Percentiles rank a stretch among this genome's conserved stretches.
phyloP scores from a whole-genome alignment of 495 filamentous ascomycete species.

The Aspergillus cristatus region DNA sequence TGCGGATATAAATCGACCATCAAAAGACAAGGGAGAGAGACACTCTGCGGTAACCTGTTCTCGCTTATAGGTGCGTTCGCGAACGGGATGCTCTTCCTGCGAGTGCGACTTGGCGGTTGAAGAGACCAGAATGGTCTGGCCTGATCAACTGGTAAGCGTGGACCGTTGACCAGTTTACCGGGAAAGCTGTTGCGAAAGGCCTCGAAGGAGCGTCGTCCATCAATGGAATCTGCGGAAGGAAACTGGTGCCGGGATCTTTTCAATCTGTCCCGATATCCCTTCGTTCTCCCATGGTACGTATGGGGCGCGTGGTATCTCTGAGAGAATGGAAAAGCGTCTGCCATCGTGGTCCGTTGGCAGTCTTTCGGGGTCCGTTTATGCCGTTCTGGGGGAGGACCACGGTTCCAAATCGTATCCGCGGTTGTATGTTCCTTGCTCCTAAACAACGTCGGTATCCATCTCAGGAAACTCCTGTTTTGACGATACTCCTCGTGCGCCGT shows the following conservation, averaged over 20 bases:
- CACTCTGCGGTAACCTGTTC: neutral
- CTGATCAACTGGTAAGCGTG: neutral
- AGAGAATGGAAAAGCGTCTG: neutral
- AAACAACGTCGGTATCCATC: constrained; percentile 18
- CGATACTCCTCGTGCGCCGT: constrained; percentile 12
- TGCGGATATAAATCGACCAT: neutral
- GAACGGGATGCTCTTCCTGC: neutral
- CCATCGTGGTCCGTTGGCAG: neutral
- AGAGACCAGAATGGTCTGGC: neutral
- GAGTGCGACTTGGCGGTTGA: neutral
- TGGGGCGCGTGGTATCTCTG: neutral
- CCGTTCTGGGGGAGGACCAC: constrained; percentile 4
- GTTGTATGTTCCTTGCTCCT: constrained; percentile 18
- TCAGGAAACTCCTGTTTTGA: constrained; percentile 4
- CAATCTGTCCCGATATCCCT: no score
- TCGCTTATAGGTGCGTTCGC: neutral
- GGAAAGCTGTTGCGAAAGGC: neutral
- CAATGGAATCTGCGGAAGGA: neutral
- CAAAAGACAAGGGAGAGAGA: constrained; percentile 11
- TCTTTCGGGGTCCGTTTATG: constrained; percentile 5
- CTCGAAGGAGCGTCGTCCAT: neutral
- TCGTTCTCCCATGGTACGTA: no score
- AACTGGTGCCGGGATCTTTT: no score
- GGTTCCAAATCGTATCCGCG: constrained; percentile 22
- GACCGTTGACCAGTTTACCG: no score